A percentile compares a stretch with the other conserved stretches of the same genome.
Conservation (phyloP, 2,329 filamentous ascomycete genomes). For the Fusarium nygamai region DNA sequence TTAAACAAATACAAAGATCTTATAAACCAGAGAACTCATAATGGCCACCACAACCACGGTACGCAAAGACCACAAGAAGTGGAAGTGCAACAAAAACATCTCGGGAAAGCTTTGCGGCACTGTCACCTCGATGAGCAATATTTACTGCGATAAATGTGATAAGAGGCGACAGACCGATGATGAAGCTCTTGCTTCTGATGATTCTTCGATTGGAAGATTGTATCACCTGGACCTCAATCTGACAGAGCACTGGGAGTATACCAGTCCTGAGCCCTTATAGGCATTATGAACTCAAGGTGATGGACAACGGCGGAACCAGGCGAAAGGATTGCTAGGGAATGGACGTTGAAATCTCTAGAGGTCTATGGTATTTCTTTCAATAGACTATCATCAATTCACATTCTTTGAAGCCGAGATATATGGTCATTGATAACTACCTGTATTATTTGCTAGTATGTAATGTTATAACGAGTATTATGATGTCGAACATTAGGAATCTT, state of each 20-base stretch:
- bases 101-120: neutral
- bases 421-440: neutral
- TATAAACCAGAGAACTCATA: accelerated
- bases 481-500: neutral
- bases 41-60: neutral
- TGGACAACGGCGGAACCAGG: accelerated
- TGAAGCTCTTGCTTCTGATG: neutral
- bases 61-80: slow-evolving; percentile 15
- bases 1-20: accelerated
- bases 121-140: neutral
- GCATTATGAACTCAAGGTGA: neutral
- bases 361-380: no score
- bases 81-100: slow-evolving; percentile 1
- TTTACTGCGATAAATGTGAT: neutral
- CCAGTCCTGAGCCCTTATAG: neutral
- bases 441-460: neutral
- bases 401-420: neutral
- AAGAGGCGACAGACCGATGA: neutral
- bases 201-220: neutral
- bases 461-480: neutral
- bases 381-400: neutral
- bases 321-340: accelerated
- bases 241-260: neutral
- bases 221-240: neutral
- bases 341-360: accelerated